Evolutionary conservation across 495 filamentous ascomycete genomes (phyloP).

Genomic region (Jackrogersella minutella): DNA sequence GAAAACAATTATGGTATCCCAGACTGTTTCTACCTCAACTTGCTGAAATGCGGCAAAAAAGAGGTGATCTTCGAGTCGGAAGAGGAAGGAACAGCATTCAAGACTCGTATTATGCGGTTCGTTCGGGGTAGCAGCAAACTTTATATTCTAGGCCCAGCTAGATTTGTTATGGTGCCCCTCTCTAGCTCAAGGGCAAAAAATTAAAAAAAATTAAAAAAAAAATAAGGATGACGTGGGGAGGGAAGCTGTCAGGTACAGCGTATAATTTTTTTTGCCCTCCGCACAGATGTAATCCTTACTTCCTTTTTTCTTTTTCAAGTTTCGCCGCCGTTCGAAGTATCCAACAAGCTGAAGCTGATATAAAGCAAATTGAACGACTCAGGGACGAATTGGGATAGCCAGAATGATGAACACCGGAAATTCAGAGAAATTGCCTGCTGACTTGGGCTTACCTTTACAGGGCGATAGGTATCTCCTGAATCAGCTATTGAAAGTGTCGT

Average conservation of each 20-base stretch:
- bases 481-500: slow-evolving; percentile 52
- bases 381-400: slow-evolving; percentile 4
- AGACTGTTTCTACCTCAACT: not conserved
- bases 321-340: slow-evolving; percentile 15
- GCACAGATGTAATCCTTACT: not conserved
- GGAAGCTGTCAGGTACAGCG: slow-evolving; percentile 10
- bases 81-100: slow-evolving; percentile 8
- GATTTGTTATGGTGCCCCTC: slow-evolving; percentile 26
- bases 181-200: slow-evolving; percentile 22
- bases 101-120: slow-evolving; percentile 11
- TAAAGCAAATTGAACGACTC: slow-evolving; percentile 1
- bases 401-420: not conserved
- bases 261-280: not conserved
- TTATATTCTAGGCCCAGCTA: slow-evolving; percentile 24
- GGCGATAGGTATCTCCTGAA: slow-evolving; percentile 61
- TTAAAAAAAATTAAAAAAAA: no score
- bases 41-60: slow-evolving; percentile 4
- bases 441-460: slow-evolving; percentile 47
- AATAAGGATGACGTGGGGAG: slow-evolving; percentile 31
- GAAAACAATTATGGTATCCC: not conserved
- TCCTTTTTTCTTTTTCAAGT: slow-evolving; percentile 6
- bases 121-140: slow-evolving; percentile 30
- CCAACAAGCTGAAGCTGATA: slow-evolving; percentile 14
- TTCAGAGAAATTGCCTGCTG: slow-evolving; percentile 4
- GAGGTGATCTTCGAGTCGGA: not conserved